Percentiles rank a stretch among this genome's conserved stretches.
Conservation (phyloP, 129 eudicot genomes). For the Lactuca sativa region DNA sequence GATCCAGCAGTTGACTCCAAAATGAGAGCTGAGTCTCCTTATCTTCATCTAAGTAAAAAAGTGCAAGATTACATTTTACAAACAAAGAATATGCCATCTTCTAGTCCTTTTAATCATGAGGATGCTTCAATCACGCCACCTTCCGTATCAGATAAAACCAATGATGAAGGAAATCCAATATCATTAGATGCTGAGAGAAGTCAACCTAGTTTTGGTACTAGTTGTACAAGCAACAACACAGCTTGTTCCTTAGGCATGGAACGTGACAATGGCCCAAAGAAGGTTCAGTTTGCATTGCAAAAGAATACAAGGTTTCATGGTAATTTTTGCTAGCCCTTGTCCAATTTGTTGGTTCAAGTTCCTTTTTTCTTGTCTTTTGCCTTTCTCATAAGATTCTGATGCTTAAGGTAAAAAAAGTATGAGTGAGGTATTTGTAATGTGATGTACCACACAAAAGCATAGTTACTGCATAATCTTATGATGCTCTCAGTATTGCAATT, state of each 20-base stretch:
- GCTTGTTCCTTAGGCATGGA: slow-evolving; percentile 20
- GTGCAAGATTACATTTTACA: background rate
- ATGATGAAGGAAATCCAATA: slow-evolving; percentile 23
- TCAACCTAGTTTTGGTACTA: slow-evolving; percentile 28
- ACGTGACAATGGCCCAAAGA: slow-evolving; percentile 35
- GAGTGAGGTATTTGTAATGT: no score
- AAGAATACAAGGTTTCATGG: slow-evolving; percentile 34
- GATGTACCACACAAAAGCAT: no score
- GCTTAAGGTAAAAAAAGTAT: no score
- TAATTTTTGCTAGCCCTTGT: slow-evolving; percentile 19
- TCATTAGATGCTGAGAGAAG: slow-evolving; percentile 18
- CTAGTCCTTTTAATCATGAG: background rate
- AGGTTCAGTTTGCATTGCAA: slow-evolving; percentile 42
- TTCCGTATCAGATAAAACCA: slow-evolving; percentile 32
- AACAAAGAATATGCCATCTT: background rate
- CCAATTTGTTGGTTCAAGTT: slow-evolving; percentile 20
- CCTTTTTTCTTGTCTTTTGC: slow-evolving; percentile 1
- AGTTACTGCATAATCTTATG: slow-evolving; percentile 24
- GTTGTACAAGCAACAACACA: slow-evolving; percentile 22
- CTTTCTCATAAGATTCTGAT: no score
- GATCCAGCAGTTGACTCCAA: slow-evolving; percentile 25
- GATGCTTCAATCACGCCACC: slow-evolving; percentile 44
- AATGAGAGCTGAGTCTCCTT: slow-evolving; percentile 19
- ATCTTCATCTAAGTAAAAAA: background rate
- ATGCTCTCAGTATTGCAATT: slow-evolving; percentile 16